Evolutionary conservation across 495 filamentous ascomycete genomes (phyloP).

Genomic region (Entonaema liquescens): DNA sequence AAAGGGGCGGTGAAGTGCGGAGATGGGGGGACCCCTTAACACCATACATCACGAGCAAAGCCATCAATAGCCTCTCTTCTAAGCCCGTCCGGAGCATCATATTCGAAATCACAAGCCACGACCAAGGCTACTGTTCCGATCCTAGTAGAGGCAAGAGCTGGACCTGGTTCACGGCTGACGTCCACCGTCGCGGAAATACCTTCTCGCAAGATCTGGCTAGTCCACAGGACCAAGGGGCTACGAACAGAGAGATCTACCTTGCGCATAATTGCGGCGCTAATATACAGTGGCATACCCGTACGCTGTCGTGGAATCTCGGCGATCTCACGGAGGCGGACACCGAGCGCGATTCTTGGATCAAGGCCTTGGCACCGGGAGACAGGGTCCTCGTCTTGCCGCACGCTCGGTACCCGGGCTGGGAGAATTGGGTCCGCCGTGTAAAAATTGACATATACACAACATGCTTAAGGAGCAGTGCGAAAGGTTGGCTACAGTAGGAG

Average conservation of each 20-base stretch:
- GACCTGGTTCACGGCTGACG: constrained; percentile 39
- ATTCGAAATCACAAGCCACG: constrained; percentile 36
- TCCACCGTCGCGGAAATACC: constrained; percentile 28
- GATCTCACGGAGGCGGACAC: constrained; percentile 14
- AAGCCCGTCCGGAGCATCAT: constrained; percentile 31
- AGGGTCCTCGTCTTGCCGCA: constrained; percentile 24
- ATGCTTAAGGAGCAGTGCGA: constrained; percentile 9
- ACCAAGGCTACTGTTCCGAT: constrained; percentile 35
- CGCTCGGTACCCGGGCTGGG: constrained; percentile 37
- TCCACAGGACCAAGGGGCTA: constrained; percentile 10
- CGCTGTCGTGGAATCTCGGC: constrained; percentile 18
- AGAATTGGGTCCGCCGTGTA: constrained; percentile 34
- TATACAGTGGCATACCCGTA: constrained; percentile 21
- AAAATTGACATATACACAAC: constrained; percentile 38
- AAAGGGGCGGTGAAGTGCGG: constrained; percentile 23
- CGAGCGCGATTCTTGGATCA: constrained; percentile 24
- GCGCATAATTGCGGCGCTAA: constrained; percentile 29
- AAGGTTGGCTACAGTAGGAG: not conserved
- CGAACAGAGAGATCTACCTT: constrained; percentile 31
- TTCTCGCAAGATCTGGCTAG: constrained; percentile 16
- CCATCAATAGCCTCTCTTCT: constrained; percentile 10
- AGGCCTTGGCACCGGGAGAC: constrained; percentile 18
- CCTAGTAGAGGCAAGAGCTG: constrained; percentile 26
- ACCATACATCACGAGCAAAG: constrained; percentile 30
- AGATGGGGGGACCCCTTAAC: constrained; percentile 31